A percentile compares a stretch with the other conserved stretches of the same genome.
Evolutionary conservation across 2,329 filamentous ascomycete genomes (phyloP).

Genomic region (Xylariomycetidae sp.): DNA sequence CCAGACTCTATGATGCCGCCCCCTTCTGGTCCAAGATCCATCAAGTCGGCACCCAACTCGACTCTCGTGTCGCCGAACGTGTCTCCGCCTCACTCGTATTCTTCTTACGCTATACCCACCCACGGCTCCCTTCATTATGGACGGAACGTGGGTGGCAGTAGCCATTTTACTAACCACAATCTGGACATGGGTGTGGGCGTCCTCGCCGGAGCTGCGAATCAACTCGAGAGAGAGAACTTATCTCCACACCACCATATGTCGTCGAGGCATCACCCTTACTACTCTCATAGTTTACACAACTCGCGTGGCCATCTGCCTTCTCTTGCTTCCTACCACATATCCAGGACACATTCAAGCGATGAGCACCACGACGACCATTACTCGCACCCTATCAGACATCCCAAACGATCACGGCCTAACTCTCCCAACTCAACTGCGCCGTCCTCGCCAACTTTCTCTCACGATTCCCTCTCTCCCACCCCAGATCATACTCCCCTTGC

Average conservation of each 20-base stretch:
- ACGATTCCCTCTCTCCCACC: conserved; percentile 91
- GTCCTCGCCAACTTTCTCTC: conserved; percentile 92
- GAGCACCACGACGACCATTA: conserved; percentile 76
- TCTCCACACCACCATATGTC: conserved; percentile 37
- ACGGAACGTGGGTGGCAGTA: conserved; percentile 36
- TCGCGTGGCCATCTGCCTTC: conserved; percentile 65
- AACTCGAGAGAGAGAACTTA: conserved; percentile 56
- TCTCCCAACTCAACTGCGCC: conserved; percentile 94
- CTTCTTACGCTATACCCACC: conserved; percentile 54
- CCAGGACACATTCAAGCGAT: conserved; percentile 77
- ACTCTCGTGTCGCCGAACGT: conserved; percentile 90
- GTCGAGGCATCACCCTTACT: conserved; percentile 51
- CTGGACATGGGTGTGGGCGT: conserved; percentile 57
- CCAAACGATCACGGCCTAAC: conserved; percentile 87
- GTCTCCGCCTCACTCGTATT: conserved; percentile 89
- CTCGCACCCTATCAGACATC: conserved; percentile 59
- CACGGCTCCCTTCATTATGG: conserved; percentile 44
- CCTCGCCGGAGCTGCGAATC: conserved; percentile 56
- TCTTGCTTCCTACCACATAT: conserved; percentile 90
- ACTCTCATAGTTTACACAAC: conserved; percentile 41
- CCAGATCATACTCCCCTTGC: conserved; percentile 98
- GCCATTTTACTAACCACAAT: conserved; percentile 31
- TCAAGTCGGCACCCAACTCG: conserved; percentile 83
- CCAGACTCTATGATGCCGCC: conserved; percentile 69
- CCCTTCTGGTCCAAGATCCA: conserved; percentile 68